A percentile compares a stretch with the other conserved stretches of the same genome.
Conservation (phyloP, 2,329 filamentous ascomycete genomes). For the Calycina herbarum region DNA sequence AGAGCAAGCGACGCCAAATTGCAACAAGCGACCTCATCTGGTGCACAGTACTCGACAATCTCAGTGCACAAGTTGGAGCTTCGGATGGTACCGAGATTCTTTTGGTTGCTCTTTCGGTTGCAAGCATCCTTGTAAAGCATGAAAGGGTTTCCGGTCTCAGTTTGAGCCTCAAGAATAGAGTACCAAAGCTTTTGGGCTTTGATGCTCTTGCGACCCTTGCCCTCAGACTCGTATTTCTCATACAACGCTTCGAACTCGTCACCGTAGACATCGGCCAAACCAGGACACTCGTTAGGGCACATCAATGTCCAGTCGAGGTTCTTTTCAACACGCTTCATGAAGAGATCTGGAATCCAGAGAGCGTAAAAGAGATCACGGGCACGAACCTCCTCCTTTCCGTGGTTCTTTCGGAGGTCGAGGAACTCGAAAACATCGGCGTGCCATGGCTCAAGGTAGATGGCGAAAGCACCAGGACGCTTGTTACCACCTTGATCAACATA, state of each 20-base stretch:
- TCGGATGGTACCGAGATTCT: constrained; percentile 97
- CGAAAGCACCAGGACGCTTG: constrained; percentile 97
- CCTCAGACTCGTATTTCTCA: constrained; percentile 86
- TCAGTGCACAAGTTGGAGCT: constrained; percentile 99
- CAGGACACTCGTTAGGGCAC: constrained; percentile 95
- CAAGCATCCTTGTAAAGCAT: constrained; percentile 99
- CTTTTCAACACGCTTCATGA: constrained; percentile 99
- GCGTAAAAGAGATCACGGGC: constrained; percentile 97
- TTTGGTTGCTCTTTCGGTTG: constrained; percentile 99
- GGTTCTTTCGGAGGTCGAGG: constrained; percentile 97
- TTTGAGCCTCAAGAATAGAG: constrained; percentile 95
- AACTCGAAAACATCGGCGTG: constrained; percentile 97
- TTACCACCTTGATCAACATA: constrained; percentile 99
- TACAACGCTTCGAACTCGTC: constrained; percentile 97
- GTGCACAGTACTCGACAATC: constrained; percentile 95
- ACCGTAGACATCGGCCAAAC: constrained; percentile 93
- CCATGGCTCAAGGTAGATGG: constrained; percentile 99
- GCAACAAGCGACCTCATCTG: constrained; percentile 97
- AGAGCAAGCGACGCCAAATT: constrained; percentile 94
- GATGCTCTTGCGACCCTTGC: constrained; percentile 84
- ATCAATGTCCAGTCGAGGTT: constrained; percentile 97
- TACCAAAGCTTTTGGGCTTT: constrained; percentile 99
- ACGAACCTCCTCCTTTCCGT: constrained; percentile 97
- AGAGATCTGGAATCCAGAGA: constrained; percentile 97
- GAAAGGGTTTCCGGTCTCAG: constrained; percentile 97